These are phyloP conservation scores for Chlamydomonas reinhardtii DNA, from an alignment of 163 green algal species.

Conservation along the genomic window DNA sequence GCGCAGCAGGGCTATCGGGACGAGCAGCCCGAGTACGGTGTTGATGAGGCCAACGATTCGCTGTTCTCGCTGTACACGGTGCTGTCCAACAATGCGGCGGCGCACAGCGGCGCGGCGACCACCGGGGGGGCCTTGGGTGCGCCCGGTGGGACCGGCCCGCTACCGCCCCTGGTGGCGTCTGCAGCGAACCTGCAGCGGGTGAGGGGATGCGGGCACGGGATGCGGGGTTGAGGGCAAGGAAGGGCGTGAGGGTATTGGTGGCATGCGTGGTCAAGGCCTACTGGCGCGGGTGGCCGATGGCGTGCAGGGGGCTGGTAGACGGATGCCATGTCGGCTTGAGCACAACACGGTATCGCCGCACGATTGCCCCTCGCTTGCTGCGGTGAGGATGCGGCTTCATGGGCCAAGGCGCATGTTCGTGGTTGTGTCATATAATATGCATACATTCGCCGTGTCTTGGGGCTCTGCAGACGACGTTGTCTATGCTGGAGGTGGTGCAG, in stretches of 20 bases:
- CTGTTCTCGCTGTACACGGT: slow-evolving; percentile 30
- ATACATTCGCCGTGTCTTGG: no score
- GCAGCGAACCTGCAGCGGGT: slow-evolving; percentile 19
- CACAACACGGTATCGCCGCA: no score
- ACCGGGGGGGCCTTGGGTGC: background rate
- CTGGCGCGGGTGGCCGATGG: no score
- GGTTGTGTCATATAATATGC: no score
- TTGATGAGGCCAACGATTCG: slow-evolving; percentile 43
- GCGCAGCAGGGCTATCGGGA: slow-evolving; percentile 38
- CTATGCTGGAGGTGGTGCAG: slow-evolving; percentile 31
- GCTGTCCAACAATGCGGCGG: slow-evolving; percentile 4
- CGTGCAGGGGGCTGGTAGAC: no score
- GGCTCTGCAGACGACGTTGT: slow-evolving; percentile 2
- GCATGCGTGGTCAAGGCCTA: no score
- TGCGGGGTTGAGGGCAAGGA: no score
- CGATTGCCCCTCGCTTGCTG: no score
- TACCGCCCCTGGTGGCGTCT: background rate
- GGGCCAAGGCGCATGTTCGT: no score
- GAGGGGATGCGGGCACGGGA: background rate
- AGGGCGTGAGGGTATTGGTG: no score
- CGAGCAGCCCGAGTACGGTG: slow-evolving; percentile 26
- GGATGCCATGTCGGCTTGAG: no score
- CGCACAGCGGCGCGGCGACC: background rate
- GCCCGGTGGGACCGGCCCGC: background rate
- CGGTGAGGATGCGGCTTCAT: no score